Percentiles rank a stretch among this genome's conserved stretches.
phyloP scores from a whole-genome alignment of 2,329 filamentous ascomycete genomes.

The Diaporthe vexans region DNA sequence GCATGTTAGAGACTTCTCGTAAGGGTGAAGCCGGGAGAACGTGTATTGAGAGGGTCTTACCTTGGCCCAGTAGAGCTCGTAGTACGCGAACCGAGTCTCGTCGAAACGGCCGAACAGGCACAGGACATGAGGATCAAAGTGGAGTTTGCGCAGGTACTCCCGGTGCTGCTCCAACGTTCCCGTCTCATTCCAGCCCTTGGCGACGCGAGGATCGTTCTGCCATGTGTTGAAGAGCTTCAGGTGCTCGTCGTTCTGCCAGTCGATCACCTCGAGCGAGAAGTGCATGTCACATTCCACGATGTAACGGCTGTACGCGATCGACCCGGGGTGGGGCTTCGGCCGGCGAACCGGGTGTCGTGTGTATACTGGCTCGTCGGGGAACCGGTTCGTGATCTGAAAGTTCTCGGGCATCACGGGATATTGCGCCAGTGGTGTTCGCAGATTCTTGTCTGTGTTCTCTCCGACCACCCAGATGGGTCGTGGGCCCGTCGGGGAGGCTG shows the following conservation, averaged over 20 bases:
- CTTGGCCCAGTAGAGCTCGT: constrained; percentile 83
- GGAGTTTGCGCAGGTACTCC: constrained; percentile 76
- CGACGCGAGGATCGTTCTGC: constrained; percentile 85
- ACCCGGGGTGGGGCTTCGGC: constrained; percentile 76
- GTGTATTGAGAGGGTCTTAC: constrained; percentile 51
- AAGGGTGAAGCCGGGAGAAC: neutral
- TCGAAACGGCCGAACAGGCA: constrained; percentile 78
- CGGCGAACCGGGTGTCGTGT: constrained; percentile 73
- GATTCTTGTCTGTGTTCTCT: constrained; percentile 52
- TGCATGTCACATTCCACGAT: constrained; percentile 80
- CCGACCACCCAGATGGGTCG: constrained; percentile 55
- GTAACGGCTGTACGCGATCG: constrained; percentile 80
- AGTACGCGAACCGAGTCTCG: constrained; percentile 78
- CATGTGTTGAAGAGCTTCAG: constrained; percentile 78
- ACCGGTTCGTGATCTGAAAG: constrained; percentile 61
- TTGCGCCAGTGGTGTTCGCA: constrained; percentile 44
- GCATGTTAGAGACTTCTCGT: too few species aligned
- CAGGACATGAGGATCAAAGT: constrained; percentile 78
- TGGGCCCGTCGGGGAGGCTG: constrained; percentile 50
- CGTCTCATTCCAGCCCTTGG: constrained; percentile 82
- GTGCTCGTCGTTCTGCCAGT: constrained; percentile 74
- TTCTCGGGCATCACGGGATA: constrained; percentile 58
- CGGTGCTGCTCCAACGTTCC: constrained; percentile 80
- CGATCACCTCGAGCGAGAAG: constrained; percentile 79
- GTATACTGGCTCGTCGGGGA: constrained; percentile 58